These are phyloP conservation scores for Cadophora malorum DNA, from an alignment of 2,329 filamentous ascomycete genomes.

Conservation along the genomic window DNA sequence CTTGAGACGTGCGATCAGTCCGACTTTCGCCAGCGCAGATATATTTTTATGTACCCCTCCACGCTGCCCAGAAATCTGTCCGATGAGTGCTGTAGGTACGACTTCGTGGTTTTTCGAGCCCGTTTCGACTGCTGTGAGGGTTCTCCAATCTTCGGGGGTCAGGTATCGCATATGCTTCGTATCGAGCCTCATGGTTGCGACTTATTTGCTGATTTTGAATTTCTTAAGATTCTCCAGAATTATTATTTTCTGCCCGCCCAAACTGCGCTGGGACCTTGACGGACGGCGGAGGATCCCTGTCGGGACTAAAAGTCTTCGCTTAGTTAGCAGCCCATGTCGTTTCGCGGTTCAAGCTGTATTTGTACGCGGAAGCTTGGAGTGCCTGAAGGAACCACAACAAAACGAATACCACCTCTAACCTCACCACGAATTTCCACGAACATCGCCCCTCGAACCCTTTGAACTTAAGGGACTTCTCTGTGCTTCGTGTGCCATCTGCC, in stretches of 20 bases:
- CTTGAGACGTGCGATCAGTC: constrained; percentile 89
- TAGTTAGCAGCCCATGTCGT: constrained; percentile 29
- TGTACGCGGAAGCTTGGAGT: constrained; percentile 44
- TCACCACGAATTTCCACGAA: constrained; percentile 43
- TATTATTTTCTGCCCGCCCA: constrained; percentile 38
- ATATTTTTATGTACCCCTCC: constrained; percentile 88
- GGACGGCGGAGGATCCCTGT: constrained; percentile 29
- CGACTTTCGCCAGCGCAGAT: constrained; percentile 87
- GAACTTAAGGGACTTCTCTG: constrained; percentile 14
- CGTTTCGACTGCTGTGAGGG: constrained; percentile 90
- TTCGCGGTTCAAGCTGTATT: constrained; percentile 36
- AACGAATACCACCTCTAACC: constrained; percentile 26
- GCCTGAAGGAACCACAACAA: constrained; percentile 38
- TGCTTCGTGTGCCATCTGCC: neutral
- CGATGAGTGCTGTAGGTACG: constrained; percentile 88
- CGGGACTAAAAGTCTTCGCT: constrained; percentile 33
- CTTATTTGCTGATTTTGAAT: constrained; percentile 22
- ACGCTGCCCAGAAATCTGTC: constrained; percentile 80
- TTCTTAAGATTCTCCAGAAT: constrained; percentile 9
- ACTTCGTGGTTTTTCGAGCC: constrained; percentile 97
- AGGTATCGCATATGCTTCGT: constrained; percentile 93
- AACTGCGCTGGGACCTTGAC: constrained; percentile 16
- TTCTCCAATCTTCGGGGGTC: constrained; percentile 90
- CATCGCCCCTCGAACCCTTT: constrained; percentile 20
- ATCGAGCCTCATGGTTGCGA: constrained; percentile 82